A percentile compares a stretch with the other conserved stretches of the same genome.
Evolutionary conservation across 192 early-diverging fungal genomes (phyloP).

Genomic region (Backusella luteola): DNA sequence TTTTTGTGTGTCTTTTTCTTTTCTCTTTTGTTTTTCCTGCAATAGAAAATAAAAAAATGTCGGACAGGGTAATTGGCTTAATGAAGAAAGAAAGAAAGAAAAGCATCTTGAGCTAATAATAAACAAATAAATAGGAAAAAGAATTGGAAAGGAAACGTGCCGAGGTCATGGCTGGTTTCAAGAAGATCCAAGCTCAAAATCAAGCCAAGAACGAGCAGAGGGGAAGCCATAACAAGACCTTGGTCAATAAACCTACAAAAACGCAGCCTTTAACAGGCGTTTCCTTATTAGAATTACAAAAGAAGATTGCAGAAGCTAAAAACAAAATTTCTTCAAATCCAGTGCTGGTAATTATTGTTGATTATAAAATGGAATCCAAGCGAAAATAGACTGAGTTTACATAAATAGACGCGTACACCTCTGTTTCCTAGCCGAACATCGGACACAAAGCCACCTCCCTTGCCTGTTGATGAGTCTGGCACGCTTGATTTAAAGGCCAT

Average conservation of each 20-base stretch:
- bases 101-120: background rate
- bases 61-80: background rate
- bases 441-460: conserved; percentile 33
- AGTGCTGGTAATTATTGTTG: background rate
- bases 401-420: conserved; percentile 30
- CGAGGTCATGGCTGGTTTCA: background rate
- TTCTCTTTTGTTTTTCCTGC: background rate
- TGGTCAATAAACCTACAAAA: background rate
- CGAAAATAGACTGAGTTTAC: background rate
- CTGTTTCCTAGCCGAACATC: conserved; percentile 25
- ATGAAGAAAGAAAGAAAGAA: background rate
- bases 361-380: background rate
- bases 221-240: background rate
- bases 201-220: background rate
- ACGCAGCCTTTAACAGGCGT: background rate
- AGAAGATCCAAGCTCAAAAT: background rate
- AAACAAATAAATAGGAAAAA: background rate
- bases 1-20: background rate
- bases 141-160: background rate
- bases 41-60: background rate
- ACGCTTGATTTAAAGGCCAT: conserved; percentile 48
- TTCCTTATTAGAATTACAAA: conserved; percentile 41
- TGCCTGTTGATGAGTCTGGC: conserved; percentile 47
- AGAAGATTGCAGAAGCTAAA: conserved; percentile 49
- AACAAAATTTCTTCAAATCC: conserved; percentile 20